Percentiles rank a stretch among this genome's conserved stretches.
phyloP scores from a whole-genome alignment of 169 alveolate genomes.

The Plasmodium sp. region DNA sequence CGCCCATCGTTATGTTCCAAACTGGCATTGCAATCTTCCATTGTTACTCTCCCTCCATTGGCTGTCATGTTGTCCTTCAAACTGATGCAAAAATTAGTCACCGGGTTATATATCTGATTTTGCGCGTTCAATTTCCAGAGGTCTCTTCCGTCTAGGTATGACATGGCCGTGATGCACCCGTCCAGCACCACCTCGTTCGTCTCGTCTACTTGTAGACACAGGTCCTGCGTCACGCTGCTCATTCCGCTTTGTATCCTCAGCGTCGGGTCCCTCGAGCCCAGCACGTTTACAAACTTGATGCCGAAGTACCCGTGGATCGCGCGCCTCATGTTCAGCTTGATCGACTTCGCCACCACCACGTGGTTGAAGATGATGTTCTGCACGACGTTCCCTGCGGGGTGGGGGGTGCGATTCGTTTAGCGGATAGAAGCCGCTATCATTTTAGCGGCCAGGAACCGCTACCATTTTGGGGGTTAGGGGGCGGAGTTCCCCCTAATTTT shows the following conservation, averaged over 20 bases:
- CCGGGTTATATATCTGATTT: slow-evolving; percentile 67
- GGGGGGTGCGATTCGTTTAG: neutral
- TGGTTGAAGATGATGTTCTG: slow-evolving; percentile 82
- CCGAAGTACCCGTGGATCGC: slow-evolving; percentile 90
- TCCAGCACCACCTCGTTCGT: slow-evolving; percentile 84
- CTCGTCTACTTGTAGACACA: slow-evolving; percentile 84
- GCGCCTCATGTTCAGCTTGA: slow-evolving; percentile 86
- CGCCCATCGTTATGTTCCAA: slow-evolving; percentile 78
- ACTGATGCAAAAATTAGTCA: slow-evolving; percentile 83
- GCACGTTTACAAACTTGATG: slow-evolving; percentile 86
- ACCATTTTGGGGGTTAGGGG: neutral
- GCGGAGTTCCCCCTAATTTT: neutral
- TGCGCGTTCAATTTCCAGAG: slow-evolving; percentile 83
- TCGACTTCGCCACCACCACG: slow-evolving; percentile 80
- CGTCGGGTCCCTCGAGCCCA: slow-evolving; percentile 85
- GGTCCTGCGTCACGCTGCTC: slow-evolving; percentile 83
- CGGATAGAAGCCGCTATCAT: too few species aligned
- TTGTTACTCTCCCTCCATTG: slow-evolving; percentile 84
- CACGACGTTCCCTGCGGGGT: slow-evolving; percentile 73
- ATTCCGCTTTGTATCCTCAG: slow-evolving; percentile 91
- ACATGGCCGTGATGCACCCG: slow-evolving; percentile 82
- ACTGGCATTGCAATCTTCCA: slow-evolving; percentile 61
- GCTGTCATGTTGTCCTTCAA: slow-evolving; percentile 82
- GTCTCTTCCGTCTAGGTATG: slow-evolving; percentile 80
- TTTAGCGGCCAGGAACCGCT: neutral